Conservation (phyloP, 495 filamentous ascomycete genomes). For the Trichocladium antarcticum region DNA sequence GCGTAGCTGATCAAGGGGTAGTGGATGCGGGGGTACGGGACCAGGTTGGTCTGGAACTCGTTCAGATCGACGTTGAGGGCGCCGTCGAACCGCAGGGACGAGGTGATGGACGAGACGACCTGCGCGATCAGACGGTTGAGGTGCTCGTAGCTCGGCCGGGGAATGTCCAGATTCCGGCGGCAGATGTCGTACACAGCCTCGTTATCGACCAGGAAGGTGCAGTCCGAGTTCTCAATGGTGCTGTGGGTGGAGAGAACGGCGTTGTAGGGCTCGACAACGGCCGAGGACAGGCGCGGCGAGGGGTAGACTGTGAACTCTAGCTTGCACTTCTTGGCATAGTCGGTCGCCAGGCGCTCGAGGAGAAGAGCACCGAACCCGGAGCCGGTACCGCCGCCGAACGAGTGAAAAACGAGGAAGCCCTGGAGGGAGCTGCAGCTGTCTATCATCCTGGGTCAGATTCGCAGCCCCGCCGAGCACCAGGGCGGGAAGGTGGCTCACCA, state of each 20-base stretch:
- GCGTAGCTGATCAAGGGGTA: slow-evolving; percentile 86
- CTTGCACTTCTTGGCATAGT: slow-evolving; percentile 93
- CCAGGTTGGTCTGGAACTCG: slow-evolving; percentile 92
- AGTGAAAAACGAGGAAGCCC: slow-evolving; percentile 90
- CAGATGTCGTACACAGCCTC: slow-evolving; percentile 92
- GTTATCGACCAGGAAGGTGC: slow-evolving; percentile 87
- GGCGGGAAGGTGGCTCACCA: slow-evolving; percentile 39
- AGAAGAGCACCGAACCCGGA: slow-evolving; percentile 83
- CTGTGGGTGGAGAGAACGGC: slow-evolving; percentile 84
- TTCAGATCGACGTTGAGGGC: slow-evolving; percentile 86
- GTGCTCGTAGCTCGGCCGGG: slow-evolving; percentile 76
- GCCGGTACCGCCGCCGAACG: slow-evolving; percentile 84
- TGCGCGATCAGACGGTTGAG: slow-evolving; percentile 85
- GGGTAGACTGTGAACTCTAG: slow-evolving; percentile 88
- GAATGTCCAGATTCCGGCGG: slow-evolving; percentile 77
- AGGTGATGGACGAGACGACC: slow-evolving; percentile 85
- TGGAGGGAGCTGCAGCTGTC: slow-evolving; percentile 87
- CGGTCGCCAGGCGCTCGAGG: slow-evolving; percentile 74
- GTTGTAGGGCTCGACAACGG: slow-evolving; percentile 90
- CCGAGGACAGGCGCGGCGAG: slow-evolving; percentile 71
- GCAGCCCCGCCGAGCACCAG: neutral
- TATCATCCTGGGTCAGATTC: slow-evolving; percentile 28
- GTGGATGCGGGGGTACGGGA: slow-evolving; percentile 84
- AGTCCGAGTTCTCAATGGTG: slow-evolving; percentile 88
- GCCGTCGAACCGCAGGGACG: slow-evolving; percentile 80